phyloP scores from a whole-genome alignment of 352 stramenopile species.

The Peronospora belbahrii region DNA sequence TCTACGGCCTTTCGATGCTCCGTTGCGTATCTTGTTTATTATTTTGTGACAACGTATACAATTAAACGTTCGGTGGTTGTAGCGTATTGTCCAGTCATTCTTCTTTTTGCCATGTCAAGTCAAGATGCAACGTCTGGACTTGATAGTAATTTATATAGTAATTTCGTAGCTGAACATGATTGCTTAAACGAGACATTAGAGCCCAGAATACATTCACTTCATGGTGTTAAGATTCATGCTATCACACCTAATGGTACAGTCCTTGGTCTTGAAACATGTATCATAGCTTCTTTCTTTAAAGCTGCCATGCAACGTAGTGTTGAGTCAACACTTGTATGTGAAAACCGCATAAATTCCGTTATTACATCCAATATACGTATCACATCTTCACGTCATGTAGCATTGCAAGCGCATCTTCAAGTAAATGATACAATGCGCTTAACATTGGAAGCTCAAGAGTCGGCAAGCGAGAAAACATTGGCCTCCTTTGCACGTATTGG shows the following conservation, averaged over 20 bases:
- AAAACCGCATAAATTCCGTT: conserved; percentile 61
- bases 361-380: conserved; percentile 52
- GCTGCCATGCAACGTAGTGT: conserved; percentile 59
- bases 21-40: no score
- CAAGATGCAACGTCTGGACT: conserved; percentile 36
- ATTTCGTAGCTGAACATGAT: conserved; percentile 53
- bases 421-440: conserved; percentile 48
- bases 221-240: conserved; percentile 44
- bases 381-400: conserved; percentile 61
- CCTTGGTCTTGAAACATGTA: conserved; percentile 44
- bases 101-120: conserved; percentile 10
- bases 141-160: conserved; percentile 55
- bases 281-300: conserved; percentile 67
- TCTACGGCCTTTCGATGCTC: no score
- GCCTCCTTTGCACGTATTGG: conserved; percentile 66
- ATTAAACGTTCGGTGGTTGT: conserved; percentile 4
- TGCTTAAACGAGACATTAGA: conserved; percentile 38
- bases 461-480: conserved; percentile 55
- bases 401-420: conserved; percentile 58
- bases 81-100: conserved; percentile 1
- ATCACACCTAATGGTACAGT: conserved; percentile 44
- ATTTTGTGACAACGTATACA: no score
- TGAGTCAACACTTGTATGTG: conserved; percentile 50
- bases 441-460: conserved; percentile 68
- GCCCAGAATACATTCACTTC: conserved; percentile 36